Conservation (phyloP, 768 basidiomycete genomes). For the Melanogaster broomeanus region DNA sequence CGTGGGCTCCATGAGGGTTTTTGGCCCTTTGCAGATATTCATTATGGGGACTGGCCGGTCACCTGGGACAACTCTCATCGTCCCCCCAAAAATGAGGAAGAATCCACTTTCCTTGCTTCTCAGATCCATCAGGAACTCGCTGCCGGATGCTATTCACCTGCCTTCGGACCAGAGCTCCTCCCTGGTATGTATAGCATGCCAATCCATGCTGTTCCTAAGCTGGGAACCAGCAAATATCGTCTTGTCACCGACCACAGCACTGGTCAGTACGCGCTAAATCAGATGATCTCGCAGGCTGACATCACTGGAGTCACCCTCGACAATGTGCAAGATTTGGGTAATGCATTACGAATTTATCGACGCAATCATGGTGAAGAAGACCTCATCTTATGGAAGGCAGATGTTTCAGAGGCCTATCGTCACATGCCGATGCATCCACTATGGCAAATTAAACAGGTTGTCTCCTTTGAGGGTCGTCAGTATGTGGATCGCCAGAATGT, state of each 20-base stretch:
- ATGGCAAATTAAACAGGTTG: slow-evolving; percentile 43
- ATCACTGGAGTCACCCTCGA: slow-evolving; percentile 19
- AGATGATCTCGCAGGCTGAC: slow-evolving; percentile 29
- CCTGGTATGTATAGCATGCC: slow-evolving; percentile 46
- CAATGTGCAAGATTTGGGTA: too few relatives aligned
- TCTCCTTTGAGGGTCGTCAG: slow-evolving; percentile 19
- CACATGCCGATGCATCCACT: slow-evolving; percentile 36
- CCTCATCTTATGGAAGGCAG: slow-evolving; percentile 31
- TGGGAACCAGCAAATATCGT: slow-evolving; percentile 37
- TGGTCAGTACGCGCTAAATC: slow-evolving; percentile 38
- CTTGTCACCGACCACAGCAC: slow-evolving; percentile 43
- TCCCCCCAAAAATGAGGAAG: neutral
- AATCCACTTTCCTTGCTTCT: neutral
- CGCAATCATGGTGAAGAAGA: neutral
- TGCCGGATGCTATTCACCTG: neutral
- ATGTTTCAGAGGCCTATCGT: too few relatives aligned
- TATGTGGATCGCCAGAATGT: slow-evolving; percentile 25
- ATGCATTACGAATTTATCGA: slow-evolving; percentile 36
- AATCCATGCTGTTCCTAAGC: slow-evolving; percentile 42
- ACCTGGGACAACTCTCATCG: slow-evolving; percentile 25
- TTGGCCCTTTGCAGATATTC: slow-evolving; percentile 44
- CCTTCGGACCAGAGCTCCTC: slow-evolving; percentile 25
- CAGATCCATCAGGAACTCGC: neutral
- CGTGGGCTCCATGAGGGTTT: slow-evolving; percentile 39
- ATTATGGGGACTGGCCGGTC: slow-evolving; percentile 16